Evolutionary conservation across 805 yeast genomes (phyloP).

Genomic region (Nadsonia fulvescens): DNA sequence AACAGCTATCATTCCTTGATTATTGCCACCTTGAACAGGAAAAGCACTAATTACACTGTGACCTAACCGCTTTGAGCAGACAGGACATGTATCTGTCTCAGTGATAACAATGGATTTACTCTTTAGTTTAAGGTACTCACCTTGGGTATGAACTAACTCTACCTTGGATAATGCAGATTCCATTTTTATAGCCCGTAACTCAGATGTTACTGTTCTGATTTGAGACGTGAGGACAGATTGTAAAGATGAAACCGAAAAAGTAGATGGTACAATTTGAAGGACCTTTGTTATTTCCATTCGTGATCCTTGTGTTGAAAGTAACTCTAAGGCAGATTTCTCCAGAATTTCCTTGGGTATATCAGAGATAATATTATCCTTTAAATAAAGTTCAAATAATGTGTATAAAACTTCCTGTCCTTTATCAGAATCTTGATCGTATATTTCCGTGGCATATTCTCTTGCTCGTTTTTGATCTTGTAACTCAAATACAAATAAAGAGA

Average conservation of each 20-base stretch:
- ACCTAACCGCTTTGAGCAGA: conserved; percentile 41
- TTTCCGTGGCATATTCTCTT: conserved; percentile 36
- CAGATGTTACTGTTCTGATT: conserved; percentile 24
- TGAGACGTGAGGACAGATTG: conserved; percentile 27
- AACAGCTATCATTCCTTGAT: conserved; percentile 23
- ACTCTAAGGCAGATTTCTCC: conserved; percentile 21
- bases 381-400: conserved; percentile 27
- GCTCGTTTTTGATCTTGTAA: conserved; percentile 41
- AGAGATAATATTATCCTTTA: conserved; percentile 8
- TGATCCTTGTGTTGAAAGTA: conserved; percentile 28
- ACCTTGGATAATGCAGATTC: conserved; percentile 34
- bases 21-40: conserved; percentile 23
- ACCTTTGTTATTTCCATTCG: conserved; percentile 29
- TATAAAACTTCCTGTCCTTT: conserved; percentile 31
- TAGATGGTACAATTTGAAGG: conserved; percentile 32
- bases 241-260: conserved; percentile 28
- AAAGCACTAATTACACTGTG: conserved; percentile 33
- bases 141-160: conserved; percentile 30
- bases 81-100: conserved; percentile 32
- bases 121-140: conserved; percentile 23
- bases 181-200: conserved; percentile 24
- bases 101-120: conserved; percentile 22
- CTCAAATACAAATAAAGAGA: conserved; percentile 41
- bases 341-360: conserved; percentile 15
- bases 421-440: conserved; percentile 23